These are phyloP conservation scores for Clausena lansium DNA, from an alignment of 345 rosid genomes.

Conservation along the genomic window DNA sequence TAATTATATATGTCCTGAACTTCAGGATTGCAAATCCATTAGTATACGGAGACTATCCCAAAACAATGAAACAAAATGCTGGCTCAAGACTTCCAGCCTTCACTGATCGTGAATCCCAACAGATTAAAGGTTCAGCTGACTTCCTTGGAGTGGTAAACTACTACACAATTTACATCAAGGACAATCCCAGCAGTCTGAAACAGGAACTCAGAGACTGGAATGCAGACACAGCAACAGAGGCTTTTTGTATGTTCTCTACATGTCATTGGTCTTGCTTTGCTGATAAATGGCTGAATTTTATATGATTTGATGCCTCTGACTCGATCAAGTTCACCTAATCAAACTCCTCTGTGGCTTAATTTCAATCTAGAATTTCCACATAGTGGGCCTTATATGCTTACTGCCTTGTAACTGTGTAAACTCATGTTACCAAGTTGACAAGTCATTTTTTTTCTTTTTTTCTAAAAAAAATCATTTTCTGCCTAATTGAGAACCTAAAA, in stretches of 20 bases:
- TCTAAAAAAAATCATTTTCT: background rate
- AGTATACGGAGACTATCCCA: constrained; percentile 76
- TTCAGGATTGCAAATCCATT: constrained; percentile 65
- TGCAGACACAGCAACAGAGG: constrained; percentile 31
- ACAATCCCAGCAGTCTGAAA: constrained; percentile 25
- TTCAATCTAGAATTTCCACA: background rate
- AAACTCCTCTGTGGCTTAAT: background rate
- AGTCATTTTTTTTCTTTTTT: background rate
- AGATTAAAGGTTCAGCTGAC: constrained; percentile 62
- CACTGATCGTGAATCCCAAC: constrained; percentile 48
- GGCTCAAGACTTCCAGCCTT: constrained; percentile 72
- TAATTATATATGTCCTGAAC: background rate
- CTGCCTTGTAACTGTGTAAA: background rate
- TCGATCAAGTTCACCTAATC: background rate
- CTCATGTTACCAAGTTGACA: background rate
- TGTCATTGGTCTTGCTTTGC: background rate
- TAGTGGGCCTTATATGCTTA: background rate
- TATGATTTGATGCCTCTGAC: background rate
- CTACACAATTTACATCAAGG: constrained; percentile 23
- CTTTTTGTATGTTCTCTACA: constrained; percentile 26
- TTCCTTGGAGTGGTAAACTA: constrained; percentile 59
- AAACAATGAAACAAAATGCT: constrained; percentile 49
- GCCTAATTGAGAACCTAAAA: background rate
- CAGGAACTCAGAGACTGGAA: constrained; percentile 27
- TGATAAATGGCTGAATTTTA: background rate